Base-by-base conservation (phyloP, 2,329 filamentous ascomycete species). In the Podosphaera aphanis region DNA sequence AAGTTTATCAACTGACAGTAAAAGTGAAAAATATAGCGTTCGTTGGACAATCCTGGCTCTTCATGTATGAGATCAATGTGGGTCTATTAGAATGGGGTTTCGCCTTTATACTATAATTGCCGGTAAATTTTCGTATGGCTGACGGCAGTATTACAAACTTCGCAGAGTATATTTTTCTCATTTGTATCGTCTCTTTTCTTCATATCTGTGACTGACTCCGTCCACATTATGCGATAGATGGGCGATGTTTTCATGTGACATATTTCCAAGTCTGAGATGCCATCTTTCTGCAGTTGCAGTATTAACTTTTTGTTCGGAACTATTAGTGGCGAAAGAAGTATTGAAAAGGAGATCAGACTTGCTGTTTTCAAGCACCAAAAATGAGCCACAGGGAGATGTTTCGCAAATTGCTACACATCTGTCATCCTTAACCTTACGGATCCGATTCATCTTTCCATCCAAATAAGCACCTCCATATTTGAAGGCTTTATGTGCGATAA, bases 211-310 rank as follows among this genome's bases (percentile, higher is more conserved):
- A 43, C 41, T 11, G 21, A 31, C 41, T 10, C 41, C 23, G 21
- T 43, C 41, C 7, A 43, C 41, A 31, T 43, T 43, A 5, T 20
- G 8, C 13, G 23, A 18, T 31, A 43, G 19, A 1, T 43, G 41
- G 16, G 8, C 11, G 5, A 43, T 43, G 16, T 20, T 43, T 18
- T 43, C 41, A 16, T 19, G 16, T 20, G 41, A 29, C 25, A 43
- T 29, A 43, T 43, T 21, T 18, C 41, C 41, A 10, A 43, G 16
- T 20, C 41, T 43, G n/a, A 23, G 16, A 43, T 43, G 41, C 41
- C 41, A 43, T 43, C 5, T 43, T 43, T 31, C 41, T 31, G 23
- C 23, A 29, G 41, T 18, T 31, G 21, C 15, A 43, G 25, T 43
- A 18, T 20, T 43, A 2, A 43, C n/a, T 2, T 19, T 29, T 33